Evolutionary conservation across 225 moss, liverwort and hornwort species (phyloP), one percentile per base, ranked within the genome.

Genomic region (Asterella californica): DNA sequence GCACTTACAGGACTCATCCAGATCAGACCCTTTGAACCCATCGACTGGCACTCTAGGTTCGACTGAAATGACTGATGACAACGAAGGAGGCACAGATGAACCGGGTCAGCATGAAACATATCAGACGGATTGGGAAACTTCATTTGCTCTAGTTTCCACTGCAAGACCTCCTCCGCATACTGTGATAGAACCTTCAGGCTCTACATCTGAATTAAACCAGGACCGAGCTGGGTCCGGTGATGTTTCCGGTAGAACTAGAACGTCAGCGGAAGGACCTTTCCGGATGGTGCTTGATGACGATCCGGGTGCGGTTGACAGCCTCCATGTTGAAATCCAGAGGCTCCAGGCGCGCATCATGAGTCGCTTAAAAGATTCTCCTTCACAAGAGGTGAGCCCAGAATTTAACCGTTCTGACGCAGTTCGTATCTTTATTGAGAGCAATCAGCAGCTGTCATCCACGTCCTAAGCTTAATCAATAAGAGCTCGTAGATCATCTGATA

Each of bases 121-220:
- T 34, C 96, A 94, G 82, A 90, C 90, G 78, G 96, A 97, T 77
- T 92, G 93, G 97, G 97, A 97, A 84, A 91, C 97, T 36, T 91
- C 94, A 25, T 93, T 94, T 83, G 94, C 94, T 55, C 84, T 94
- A 67, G 97, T 93, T 77, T 97, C 94, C 65, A 92, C 94, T 19
- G 85, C 91, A 54, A 89, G 97, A 85, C 93, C 97, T 81, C 87
- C 88, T 67, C 83, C 84, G 11, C 83, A 88, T 61, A 86, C 61
- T 76, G 83, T 79, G 66, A 63, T 82, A 38, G 93, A 93, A 64
- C 85, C 90, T 53, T 75, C 87, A 49, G 83, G 48, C 72, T 45
- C 86, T 77, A 72, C 78, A 77, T 73, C 76, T 66, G 86, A 79
- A 46, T 52, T 10, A 45, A 87, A 79, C 33, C 74, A 49, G 75